phyloP scores from a whole-genome alignment of 2,329 filamentous ascomycete genomes.

The Fusarium praegraminearum region DNA sequence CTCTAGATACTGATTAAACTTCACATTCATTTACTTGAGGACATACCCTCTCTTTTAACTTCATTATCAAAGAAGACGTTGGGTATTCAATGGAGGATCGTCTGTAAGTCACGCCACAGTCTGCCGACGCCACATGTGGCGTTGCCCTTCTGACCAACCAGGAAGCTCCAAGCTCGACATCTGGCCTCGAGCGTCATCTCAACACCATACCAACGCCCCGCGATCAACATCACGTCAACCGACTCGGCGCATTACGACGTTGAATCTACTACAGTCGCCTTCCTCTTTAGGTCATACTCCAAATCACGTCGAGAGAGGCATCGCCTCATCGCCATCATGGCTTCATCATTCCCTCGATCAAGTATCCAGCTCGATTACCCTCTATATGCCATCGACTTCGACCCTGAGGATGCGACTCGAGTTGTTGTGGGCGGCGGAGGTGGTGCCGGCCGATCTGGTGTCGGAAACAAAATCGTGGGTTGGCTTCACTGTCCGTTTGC shows the following conservation, averaged over 20 bases:
- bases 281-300: not conserved
- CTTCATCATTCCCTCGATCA: slow-evolving; percentile 61
- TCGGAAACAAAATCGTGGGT: slow-evolving; percentile 87
- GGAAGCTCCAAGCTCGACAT: slow-evolving; percentile 41
- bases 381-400: slow-evolving; percentile 88
- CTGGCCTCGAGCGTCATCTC: slow-evolving; percentile 44
- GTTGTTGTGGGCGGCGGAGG: slow-evolving; percentile 90
- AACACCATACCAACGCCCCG: slow-evolving; percentile 26
- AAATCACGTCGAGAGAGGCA: slow-evolving; percentile 16
- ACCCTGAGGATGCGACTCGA: slow-evolving; percentile 79
- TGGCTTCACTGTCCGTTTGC: not conserved
- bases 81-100: not conserved
- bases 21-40: too few species aligned
- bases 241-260: slow-evolving; percentile 12
- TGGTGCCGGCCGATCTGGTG: slow-evolving; percentile 82
- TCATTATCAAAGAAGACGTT: not conserved
- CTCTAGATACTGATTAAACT: not conserved
- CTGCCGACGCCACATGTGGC: slow-evolving; percentile 19
- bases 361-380: slow-evolving; percentile 82
- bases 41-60: not conserved
- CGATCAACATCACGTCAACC: slow-evolving; percentile 27
- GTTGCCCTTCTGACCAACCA: slow-evolving; percentile 36
- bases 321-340: slow-evolving; percentile 49
- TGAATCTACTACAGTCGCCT: not conserved
- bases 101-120: slow-evolving; percentile 50